phyloP scores from a whole-genome alignment of 208 protist genomes.

The Crithidia acanthocephali region DNA sequence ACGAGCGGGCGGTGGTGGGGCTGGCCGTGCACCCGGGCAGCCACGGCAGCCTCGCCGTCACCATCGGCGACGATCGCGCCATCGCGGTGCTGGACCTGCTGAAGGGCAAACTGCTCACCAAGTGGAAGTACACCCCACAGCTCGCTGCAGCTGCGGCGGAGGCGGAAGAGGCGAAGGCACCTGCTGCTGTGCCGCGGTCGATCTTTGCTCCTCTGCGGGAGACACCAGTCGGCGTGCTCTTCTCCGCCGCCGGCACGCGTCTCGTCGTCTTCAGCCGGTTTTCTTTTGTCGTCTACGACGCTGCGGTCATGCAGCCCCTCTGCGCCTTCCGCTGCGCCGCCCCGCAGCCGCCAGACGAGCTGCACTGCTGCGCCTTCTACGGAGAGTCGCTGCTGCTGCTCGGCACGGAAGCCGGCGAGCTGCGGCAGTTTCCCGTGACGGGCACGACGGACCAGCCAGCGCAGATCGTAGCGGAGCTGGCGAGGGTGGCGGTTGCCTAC shows the following conservation, averaged over 20 bases:
- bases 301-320: constrained; percentile 40
- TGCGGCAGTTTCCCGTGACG: constrained; percentile 23
- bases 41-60: constrained; percentile 55
- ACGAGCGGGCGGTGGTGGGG: constrained; percentile 50
- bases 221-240: constrained; percentile 49
- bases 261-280: constrained; percentile 52
- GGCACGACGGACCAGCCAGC: neutral
- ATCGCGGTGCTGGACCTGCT: constrained; percentile 71
- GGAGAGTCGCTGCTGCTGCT: constrained; percentile 47
- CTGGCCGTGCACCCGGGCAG: constrained; percentile 65
- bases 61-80: constrained; percentile 55
- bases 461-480: neutral
- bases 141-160: neutral
- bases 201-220: constrained; percentile 33
- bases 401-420: constrained; percentile 58
- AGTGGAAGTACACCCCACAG: constrained; percentile 70
- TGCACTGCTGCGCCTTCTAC: constrained; percentile 50
- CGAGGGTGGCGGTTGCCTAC: constrained; percentile 23
- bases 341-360: constrained; percentile 54
- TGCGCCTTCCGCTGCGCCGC: constrained; percentile 26
- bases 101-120: constrained; percentile 62
- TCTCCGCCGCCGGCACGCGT: constrained; percentile 47
- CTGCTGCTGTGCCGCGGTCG: neutral
- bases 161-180: neutral
- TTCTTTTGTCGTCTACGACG: constrained; percentile 62